Evolutionary conservation across 2,329 filamentous ascomycete genomes (phyloP), one percentile per base, ranked within the genome.

Genomic region (Magnaporthiopsis rhizophila): DNA sequence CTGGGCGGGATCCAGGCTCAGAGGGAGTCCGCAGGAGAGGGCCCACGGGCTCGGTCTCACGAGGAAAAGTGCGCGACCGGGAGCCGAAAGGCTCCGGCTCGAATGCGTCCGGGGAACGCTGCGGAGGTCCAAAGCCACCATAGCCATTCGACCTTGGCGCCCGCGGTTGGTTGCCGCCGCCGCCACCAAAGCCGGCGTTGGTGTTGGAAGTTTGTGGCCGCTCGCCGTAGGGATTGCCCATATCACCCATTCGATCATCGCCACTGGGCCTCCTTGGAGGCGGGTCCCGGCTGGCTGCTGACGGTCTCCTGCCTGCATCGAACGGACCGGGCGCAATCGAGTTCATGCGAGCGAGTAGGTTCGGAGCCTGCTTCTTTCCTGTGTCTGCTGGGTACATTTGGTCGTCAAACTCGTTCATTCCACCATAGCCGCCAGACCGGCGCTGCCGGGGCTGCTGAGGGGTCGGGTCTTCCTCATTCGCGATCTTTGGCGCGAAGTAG

Each of bases 241-340:
- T 71, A 11, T 72, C 68, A 59, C 70, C 73, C n/a, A 69, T 70
- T 13, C 18, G 3, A 70, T 69, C 4, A 59, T 58, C 45, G 58
- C 32, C 26, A 15, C 62, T 32, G 36, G 56, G 9, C 62, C 63
- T 61, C 45, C 64, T 50, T 0, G 65, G 63, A 24, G 74, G 69
- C 38, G 76, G 75, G 1, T 74, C 71, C 58, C 28, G 34, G 30
- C 78, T 77, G 18, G 72, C 70, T n/a, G 68, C 69, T 32, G 68
- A 65, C 45, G 67, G 67, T 68, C 67, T 70, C 64, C 71, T 68
- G 74, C 76, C 68, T 76, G 80, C 73, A 67, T 86, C 85, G 69
- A 91, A 90, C 0, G 88, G 88, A 0, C 86, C 88, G 1, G 88
- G 85, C 1, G 85, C 81, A 70, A 90, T 88, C 11, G 78, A 82